Base-by-base conservation (phyloP, 805 yeast genomes). In the Phaffomyces thermotolerans region DNA sequence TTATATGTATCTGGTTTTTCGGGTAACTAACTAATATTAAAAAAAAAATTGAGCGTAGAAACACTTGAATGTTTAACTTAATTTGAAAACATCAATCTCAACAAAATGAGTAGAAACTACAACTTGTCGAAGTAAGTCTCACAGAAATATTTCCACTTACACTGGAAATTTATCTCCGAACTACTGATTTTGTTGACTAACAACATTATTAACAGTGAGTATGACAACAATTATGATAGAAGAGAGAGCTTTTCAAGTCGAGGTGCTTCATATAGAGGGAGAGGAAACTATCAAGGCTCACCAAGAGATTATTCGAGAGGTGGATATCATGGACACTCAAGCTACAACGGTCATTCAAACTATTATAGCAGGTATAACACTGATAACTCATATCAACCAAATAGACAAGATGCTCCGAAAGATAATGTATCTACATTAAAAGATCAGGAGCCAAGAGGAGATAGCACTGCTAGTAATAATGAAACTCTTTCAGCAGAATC, bases 51-150 rank as follows among this genome's bases (percentile, higher is more conserved):
- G 17, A n/a, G n/a, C n/a, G 15, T n/a, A 15, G 15, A 15, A 7
- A 31, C n/a, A 15, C 15, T 31, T 6, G 7, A 31, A 8, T 27
- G 1, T 27, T 8, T 27, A 13, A 8, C 12, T 2, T 27, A 27
- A 27, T 12, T 10, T 5, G 13, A 10, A 10, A 27, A 10, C 14
- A 27, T 27, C 14, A 10, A 27, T 10, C 13, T 9, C 34, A 15
- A 15, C 12, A 17, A 33, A 7, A 42, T 42, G 44, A 42, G 44
- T 24, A 36, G 44, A 10, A 42, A 42, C 17, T 33, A 42, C 31
- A 22, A 36, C 33, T 33, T 37, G 6, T 42, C 44, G 25, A 23
- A 36, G 44, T 41, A 41, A 13, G 44, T 41, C 2, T 10, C 14
- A 20, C 8, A 13, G 14, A 6, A 1, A 20, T 9, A n/a, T 15